Conservation (phyloP, 2,329 filamentous ascomycete genomes). For the Gyromitra esculenta region DNA sequence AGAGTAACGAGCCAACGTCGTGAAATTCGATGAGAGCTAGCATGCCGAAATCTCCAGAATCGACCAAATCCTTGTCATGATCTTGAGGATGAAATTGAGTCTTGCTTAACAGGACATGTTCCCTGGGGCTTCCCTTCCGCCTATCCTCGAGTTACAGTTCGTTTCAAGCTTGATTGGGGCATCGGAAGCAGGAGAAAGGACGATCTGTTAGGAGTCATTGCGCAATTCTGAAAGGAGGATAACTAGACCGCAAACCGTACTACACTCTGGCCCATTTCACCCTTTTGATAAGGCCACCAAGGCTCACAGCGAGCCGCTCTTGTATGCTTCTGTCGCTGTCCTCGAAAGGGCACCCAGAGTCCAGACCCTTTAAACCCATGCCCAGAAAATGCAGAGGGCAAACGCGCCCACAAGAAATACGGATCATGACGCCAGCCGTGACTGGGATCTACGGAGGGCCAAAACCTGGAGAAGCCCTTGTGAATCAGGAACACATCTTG, state of each 20-base stretch:
- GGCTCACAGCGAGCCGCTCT: background rate
- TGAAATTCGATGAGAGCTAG: background rate
- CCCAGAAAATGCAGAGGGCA: slow-evolving; percentile 6
- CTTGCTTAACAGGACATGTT: background rate
- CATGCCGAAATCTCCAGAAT: background rate
- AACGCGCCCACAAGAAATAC: slow-evolving; percentile 19
- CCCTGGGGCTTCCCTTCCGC: background rate
- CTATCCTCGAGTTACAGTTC: no score
- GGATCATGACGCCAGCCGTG: slow-evolving; percentile 23
- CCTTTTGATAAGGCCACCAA: background rate
- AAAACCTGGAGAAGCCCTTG: slow-evolving; percentile 9
- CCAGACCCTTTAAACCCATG: slow-evolving; percentile 1
- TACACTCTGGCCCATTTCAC: slow-evolving; percentile 23
- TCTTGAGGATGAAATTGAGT: background rate
- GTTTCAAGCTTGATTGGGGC: background rate
- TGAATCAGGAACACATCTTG: slow-evolving; percentile 19
- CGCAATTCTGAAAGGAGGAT: background rate
- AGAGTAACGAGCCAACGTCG: background rate
- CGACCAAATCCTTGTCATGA: background rate
- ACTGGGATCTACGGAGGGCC: background rate
- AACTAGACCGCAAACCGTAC: background rate
- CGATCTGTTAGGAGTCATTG: slow-evolving; percentile 2
- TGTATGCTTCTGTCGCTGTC: background rate
- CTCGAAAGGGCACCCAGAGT: background rate
- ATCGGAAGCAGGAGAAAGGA: slow-evolving; percentile 2